phyloP scores from a whole-genome alignment of 2,329 filamentous ascomycete genomes.

The Stachybotrys elegans region DNA sequence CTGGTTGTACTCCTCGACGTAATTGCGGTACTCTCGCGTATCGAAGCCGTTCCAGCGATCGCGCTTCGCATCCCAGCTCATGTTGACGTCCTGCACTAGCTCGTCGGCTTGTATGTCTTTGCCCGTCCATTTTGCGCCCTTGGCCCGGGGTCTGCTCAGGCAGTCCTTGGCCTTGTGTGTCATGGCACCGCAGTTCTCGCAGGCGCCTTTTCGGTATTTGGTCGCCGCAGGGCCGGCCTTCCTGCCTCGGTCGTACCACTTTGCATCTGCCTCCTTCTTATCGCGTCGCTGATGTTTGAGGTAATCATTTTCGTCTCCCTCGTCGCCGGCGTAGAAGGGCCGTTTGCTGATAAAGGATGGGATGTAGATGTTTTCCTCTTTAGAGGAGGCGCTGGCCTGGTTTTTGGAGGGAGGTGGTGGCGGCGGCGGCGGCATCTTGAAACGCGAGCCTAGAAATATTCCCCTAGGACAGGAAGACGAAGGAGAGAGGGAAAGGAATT shows the following conservation, averaged over 20 bases:
- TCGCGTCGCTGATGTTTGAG: constrained; percentile 83
- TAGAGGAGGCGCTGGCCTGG: constrained; percentile 43
- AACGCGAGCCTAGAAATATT: too few relatives aligned
- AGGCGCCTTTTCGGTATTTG: constrained; percentile 96
- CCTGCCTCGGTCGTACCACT: constrained; percentile 91
- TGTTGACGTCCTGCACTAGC: constrained; percentile 72
- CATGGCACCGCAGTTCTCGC: constrained; percentile 97
- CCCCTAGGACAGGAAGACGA: constrained; percentile 12
- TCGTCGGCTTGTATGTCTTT: constrained; percentile 93
- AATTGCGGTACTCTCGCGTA: constrained; percentile 72
- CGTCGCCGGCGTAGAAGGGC: constrained; percentile 86
- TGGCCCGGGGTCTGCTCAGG: constrained; percentile 78
- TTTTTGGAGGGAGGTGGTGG: constrained; percentile 29
- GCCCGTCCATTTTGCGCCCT: constrained; percentile 87
- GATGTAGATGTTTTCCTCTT: constrained; percentile 98
- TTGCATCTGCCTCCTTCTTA: constrained; percentile 62
- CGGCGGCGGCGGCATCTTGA: too few relatives aligned
- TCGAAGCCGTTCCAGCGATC: constrained; percentile 99
- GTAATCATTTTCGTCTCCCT: constrained; percentile 77
- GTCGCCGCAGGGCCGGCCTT: constrained; percentile 83
- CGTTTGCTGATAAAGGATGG: constrained; percentile 97
- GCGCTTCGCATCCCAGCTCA: constrained; percentile 96
- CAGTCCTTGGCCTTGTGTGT: constrained; percentile 95
- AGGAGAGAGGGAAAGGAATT: not conserved
- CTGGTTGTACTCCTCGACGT: constrained; percentile 87